These are phyloP conservation scores for Actinomortierella ambigua DNA, from an alignment of 371 early-diverging fungal genomes.

Conservation along the genomic window DNA sequence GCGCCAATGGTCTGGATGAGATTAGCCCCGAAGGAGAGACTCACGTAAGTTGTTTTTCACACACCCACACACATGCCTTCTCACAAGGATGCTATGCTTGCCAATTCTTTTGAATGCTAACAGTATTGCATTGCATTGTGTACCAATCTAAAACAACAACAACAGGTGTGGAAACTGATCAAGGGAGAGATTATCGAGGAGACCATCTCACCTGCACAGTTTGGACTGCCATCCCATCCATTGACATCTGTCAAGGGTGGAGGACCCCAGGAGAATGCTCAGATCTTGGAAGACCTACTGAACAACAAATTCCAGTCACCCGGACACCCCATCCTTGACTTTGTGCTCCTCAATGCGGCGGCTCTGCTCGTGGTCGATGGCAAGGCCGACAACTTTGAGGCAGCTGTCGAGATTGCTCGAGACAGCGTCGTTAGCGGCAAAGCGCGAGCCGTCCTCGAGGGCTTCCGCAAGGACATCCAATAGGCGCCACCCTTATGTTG, in stretches of 20 bases:
- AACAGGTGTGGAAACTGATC: slow-evolving; percentile 72
- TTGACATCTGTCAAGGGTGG: slow-evolving; percentile 82
- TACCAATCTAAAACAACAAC: too few relatives aligned
- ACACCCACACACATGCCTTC: background rate
- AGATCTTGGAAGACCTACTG: slow-evolving; percentile 69
- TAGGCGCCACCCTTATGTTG: too few relatives aligned
- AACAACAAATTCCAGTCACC: slow-evolving; percentile 56
- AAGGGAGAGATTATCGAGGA: slow-evolving; percentile 65
- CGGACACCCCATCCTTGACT: slow-evolving; percentile 81
- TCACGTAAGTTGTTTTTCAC: slow-evolving; percentile 50
- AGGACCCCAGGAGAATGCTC: slow-evolving; percentile 74
- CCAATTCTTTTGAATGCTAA: too few relatives aligned
- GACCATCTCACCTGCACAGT: slow-evolving; percentile 82
- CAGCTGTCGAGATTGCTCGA: slow-evolving; percentile 80
- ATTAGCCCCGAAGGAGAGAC: slow-evolving; percentile 82
- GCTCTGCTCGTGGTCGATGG: slow-evolving; percentile 87
- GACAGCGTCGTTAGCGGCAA: slow-evolving; percentile 74
- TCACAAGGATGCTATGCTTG: too few relatives aligned
- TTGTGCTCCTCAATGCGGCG: slow-evolving; percentile 89
- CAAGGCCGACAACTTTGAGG: slow-evolving; percentile 70
- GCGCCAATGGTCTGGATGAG: slow-evolving; percentile 82
- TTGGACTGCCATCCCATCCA: slow-evolving; percentile 81
- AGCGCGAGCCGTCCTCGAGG: slow-evolving; percentile 66
- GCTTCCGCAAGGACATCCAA: slow-evolving; percentile 52
- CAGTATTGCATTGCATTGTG: too few relatives aligned